A percentile compares a stretch with the other conserved stretches of the same genome.
These are phyloP conservation scores for Inga laurina DNA, from an alignment of 306 rosid genomes.

Conservation along the genomic window DNA sequence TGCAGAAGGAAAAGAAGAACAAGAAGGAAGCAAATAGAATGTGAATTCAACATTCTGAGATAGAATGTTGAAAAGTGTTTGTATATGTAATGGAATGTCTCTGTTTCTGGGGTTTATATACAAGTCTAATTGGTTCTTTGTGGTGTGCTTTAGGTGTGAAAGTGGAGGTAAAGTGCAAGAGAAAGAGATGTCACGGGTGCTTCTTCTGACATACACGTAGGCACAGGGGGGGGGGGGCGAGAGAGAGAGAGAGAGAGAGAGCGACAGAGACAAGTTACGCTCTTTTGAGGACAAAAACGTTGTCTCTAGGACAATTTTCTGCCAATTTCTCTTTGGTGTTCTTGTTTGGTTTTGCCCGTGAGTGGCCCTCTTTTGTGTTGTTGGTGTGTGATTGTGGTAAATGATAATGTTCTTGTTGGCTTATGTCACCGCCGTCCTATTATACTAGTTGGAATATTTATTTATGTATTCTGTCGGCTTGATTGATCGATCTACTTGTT, in stretches of 20 bases:
- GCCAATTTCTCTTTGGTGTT: slow-evolving; percentile 1
- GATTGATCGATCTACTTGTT: background rate
- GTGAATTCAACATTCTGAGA: slow-evolving; percentile 49
- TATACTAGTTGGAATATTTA: background rate
- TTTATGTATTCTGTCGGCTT: background rate
- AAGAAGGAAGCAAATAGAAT: slow-evolving; percentile 35
- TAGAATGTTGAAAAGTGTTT: background rate
- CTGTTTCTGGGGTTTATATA: slow-evolving; percentile 31
- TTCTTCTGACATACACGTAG: slow-evolving; percentile 39
- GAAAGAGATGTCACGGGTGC: slow-evolving; percentile 83
- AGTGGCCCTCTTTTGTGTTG: slow-evolving; percentile 43
- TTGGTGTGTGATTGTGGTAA: slow-evolving; percentile 48
- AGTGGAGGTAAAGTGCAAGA: slow-evolving; percentile 50
- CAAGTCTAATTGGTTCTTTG: slow-evolving; percentile 13
- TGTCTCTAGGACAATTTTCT: background rate
- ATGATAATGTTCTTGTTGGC: slow-evolving; percentile 47
- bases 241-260: slow-evolving; percentile 1
- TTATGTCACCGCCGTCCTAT: background rate
- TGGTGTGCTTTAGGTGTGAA: slow-evolving; percentile 46
- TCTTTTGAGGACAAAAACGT: slow-evolving; percentile 49
- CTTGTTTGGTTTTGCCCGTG: slow-evolving; percentile 82
- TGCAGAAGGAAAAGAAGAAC: slow-evolving; percentile 45
- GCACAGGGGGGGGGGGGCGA: slow-evolving; percentile 14
- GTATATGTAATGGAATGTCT: slow-evolving; percentile 7
- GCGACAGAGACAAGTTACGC: slow-evolving; percentile 47